phyloP scores from a whole-genome alignment of 2,329 filamentous ascomycete species.

The Periconia sp. region DNA sequence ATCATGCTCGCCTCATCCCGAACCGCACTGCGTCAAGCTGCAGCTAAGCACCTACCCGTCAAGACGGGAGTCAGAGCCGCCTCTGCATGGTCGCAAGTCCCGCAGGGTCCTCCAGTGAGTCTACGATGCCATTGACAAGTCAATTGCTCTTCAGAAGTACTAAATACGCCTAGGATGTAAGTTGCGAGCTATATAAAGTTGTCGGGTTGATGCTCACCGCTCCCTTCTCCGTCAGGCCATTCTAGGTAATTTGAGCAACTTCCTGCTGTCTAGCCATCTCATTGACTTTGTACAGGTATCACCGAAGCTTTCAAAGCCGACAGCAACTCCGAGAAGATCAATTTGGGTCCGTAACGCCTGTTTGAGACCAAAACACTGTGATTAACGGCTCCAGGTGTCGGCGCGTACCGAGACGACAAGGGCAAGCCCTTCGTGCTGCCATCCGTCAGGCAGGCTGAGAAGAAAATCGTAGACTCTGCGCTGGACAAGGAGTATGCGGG shows the following conservation, averaged over 20 bases:
- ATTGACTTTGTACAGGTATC: conserved; percentile 64
- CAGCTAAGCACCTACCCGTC: conserved; percentile 40
- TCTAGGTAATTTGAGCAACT: conserved; percentile 63
- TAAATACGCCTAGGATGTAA: conserved; percentile 44
- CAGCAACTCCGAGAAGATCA: conserved; percentile 93
- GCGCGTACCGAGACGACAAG: conserved; percentile 96
- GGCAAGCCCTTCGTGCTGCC: conserved; percentile 98
- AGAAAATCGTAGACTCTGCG: conserved; percentile 77
- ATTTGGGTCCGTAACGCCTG: conserved; percentile 71
- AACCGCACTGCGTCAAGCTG: conserved; percentile 46
- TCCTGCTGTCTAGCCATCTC: not conserved
- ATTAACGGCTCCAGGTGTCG: conserved; percentile 70
- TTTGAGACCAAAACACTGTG: not conserved
- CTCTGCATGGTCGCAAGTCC: conserved; percentile 89
- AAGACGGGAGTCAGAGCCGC: conserved; percentile 62
- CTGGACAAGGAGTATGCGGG: conserved; percentile 98
- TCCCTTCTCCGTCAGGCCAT: conserved; percentile 65
- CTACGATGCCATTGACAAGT: conserved; percentile 5
- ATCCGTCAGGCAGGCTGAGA: conserved; percentile 87
- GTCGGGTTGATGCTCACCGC: conserved; percentile 24
- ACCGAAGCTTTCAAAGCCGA: conserved; percentile 99
- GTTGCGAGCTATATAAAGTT: conserved; percentile 12
- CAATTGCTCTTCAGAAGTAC: conserved; percentile 20
- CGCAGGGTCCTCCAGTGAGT: conserved; percentile 92
- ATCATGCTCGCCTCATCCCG: conserved; percentile 47